Conservation (phyloP, 257 asterid genomes). For the Haberlea rhodopensis region DNA sequence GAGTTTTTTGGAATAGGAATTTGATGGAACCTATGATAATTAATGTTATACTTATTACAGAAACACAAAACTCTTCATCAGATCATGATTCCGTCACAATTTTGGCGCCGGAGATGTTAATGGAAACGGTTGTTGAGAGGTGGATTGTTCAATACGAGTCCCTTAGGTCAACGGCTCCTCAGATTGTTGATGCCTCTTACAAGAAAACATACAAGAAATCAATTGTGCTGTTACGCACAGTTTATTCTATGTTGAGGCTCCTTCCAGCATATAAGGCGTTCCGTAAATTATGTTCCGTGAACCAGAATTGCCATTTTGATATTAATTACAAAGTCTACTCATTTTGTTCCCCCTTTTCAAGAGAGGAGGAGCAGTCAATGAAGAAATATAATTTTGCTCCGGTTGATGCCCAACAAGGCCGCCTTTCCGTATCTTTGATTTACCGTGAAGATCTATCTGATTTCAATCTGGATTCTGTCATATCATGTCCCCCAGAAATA, state of each 20-base stretch:
- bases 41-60: constrained; percentile 79
- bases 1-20: constrained; percentile 85
- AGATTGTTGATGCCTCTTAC: constrained; percentile 54
- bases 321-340: constrained; percentile 79
- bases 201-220: constrained; percentile 82
- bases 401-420: constrained; percentile 80
- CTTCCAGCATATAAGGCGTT: constrained; percentile 90
- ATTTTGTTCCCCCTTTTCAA: constrained; percentile 68
- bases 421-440: constrained; percentile 66
- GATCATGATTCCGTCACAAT: constrained; percentile 27
- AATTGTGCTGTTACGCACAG: constrained; percentile 71
- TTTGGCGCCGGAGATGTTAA: constrained; percentile 41
- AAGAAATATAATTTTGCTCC: constrained; percentile 66
- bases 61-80: constrained; percentile 36
- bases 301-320: constrained; percentile 69
- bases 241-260: constrained; percentile 78
- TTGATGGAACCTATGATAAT: constrained; percentile 89
- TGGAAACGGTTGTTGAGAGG: constrained; percentile 80
- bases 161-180: constrained; percentile 57
- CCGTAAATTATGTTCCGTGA: constrained; percentile 53
- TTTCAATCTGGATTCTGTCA: constrained; percentile 60
- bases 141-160: constrained; percentile 83
- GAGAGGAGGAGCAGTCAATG: constrained; percentile 69
- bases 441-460: constrained; percentile 75
- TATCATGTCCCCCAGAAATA: constrained; percentile 77